Conservation (phyloP, 2,329 filamentous ascomycete genomes). For the Elsinoe batatas region DNA sequence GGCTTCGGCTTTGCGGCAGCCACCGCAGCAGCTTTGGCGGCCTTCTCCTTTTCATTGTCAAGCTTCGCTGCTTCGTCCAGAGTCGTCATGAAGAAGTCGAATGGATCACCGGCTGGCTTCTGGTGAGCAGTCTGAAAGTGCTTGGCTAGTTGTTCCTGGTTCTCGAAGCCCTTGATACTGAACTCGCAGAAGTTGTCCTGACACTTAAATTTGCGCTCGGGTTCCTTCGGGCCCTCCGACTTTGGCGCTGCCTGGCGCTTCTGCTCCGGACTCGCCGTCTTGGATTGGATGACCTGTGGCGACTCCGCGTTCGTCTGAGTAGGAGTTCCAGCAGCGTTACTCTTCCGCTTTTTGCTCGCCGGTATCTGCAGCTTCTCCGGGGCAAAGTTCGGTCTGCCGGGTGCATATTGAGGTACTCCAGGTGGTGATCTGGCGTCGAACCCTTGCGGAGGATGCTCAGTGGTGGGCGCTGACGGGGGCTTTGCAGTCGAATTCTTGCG, state of each 20-base stretch:
- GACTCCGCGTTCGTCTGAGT: constrained; percentile 26
- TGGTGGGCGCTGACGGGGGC: constrained; percentile 40
- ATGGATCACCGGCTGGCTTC: constrained; percentile 41
- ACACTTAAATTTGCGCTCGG: constrained; percentile 44
- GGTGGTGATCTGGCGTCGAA: constrained; percentile 44
- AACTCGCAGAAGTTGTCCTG: constrained; percentile 40
- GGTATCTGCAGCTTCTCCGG: constrained; percentile 50
- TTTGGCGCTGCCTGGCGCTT: constrained; percentile 32
- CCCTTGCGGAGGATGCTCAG: constrained; percentile 44
- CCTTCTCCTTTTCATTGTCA: constrained; percentile 37
- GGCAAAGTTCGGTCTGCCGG: constrained; percentile 39
- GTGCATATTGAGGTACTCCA: constrained; percentile 48
- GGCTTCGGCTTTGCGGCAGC: constrained; percentile 19
- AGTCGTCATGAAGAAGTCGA: constrained; percentile 47
- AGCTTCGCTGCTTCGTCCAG: constrained; percentile 39
- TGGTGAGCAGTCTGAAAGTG: constrained; percentile 47
- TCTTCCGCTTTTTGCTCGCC: constrained; percentile 47
- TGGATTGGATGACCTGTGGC: constrained; percentile 29
- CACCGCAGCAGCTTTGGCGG: constrained; percentile 23
- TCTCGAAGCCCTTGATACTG: constrained; percentile 45
- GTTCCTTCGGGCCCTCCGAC: constrained; percentile 33
- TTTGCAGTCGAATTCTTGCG: constrained; percentile 21
- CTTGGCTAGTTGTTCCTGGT: constrained; percentile 43
- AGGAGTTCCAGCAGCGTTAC: constrained; percentile 30
- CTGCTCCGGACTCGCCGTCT: constrained; percentile 35